These are phyloP conservation scores for Trichophyton benhamiae DNA, from an alignment of 2,329 filamentous ascomycete genomes.

Conservation along the genomic window DNA sequence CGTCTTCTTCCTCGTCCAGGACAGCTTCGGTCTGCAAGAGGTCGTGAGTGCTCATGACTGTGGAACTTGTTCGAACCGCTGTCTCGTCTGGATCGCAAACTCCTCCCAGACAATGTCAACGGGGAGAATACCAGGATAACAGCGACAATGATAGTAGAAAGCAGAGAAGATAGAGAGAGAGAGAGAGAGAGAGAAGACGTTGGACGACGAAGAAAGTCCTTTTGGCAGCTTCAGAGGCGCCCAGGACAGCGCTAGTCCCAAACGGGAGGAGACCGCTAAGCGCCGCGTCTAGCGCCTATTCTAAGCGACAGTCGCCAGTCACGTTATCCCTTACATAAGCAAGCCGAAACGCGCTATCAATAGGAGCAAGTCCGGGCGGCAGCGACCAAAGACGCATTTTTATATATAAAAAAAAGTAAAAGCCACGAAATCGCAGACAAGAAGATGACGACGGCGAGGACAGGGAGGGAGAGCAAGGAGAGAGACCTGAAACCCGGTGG, in stretches of 20 bases:
- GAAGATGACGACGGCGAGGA: neutral
- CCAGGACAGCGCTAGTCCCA: neutral
- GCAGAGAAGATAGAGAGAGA: neutral
- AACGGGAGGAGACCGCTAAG: neutral
- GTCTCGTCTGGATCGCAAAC: neutral
- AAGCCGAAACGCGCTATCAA: neutral
- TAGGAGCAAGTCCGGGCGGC: neutral
- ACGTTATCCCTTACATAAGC: conserved; percentile 1
- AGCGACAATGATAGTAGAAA: neutral
- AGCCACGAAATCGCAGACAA: neutral
- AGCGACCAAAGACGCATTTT: neutral
- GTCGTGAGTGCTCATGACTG: conserved; percentile 47
- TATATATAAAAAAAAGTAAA: neutral
- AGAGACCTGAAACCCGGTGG: neutral
- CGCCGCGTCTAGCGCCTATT: neutral
- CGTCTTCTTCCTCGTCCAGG: conserved; percentile 73
- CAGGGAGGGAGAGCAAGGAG: neutral
- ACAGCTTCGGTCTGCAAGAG: conserved; percentile 77
- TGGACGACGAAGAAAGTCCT: neutral
- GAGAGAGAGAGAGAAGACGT: neutral
- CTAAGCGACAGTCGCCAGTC: neutral
- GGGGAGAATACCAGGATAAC: neutral
- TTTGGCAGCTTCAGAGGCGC: neutral
- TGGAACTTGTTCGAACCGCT: neutral
- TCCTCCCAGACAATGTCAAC: neutral